These are phyloP conservation scores for Ostreobium quekettii DNA, from an alignment of 139 green algal species.

Conservation along the genomic window DNA sequence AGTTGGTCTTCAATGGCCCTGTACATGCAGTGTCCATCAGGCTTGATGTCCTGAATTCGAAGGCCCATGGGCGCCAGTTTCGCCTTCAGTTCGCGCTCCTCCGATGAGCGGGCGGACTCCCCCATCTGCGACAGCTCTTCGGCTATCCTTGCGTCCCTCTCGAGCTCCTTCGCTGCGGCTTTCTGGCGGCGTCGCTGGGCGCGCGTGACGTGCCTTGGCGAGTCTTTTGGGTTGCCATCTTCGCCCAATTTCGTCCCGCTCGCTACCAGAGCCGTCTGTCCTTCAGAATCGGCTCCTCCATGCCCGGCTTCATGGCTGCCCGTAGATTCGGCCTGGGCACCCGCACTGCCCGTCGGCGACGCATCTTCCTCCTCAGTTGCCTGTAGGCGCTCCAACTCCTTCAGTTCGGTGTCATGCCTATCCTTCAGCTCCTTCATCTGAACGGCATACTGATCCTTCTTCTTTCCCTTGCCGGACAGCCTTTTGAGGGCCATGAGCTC, in stretches of 20 bases:
- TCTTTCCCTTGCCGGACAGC: slow-evolving; percentile 8
- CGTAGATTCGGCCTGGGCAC: too few species aligned
- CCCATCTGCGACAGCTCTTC: slow-evolving; percentile 2
- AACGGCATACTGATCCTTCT: neutral
- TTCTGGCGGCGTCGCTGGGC: slow-evolving; percentile 5
- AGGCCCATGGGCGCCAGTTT: slow-evolving; percentile 3
- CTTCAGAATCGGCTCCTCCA: neutral
- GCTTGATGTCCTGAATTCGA: slow-evolving; percentile 1
- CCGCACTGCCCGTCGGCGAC: too few species aligned
- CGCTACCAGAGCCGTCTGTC: neutral
- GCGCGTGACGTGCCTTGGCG: too few species aligned
- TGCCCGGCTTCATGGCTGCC: neutral
- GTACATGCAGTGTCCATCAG: slow-evolving; percentile 16
- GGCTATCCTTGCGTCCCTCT: slow-evolving; percentile 1
- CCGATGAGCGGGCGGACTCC: neutral
- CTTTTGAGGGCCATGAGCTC: neutral
- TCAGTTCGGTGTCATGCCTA: slow-evolving; percentile 2
- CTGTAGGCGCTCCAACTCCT: neutral
- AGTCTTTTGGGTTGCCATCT: too few species aligned
- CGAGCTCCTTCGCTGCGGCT: neutral
- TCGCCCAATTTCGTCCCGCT: neutral
- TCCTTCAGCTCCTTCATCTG: slow-evolving; percentile 1
- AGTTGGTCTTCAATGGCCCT: slow-evolving; percentile 5
- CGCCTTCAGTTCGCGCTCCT: neutral
- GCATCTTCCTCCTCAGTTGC: neutral